Base-by-base conservation (phyloP, 352 stramenopile genomes). In the Chrysophaeum taylorii region DNA sequence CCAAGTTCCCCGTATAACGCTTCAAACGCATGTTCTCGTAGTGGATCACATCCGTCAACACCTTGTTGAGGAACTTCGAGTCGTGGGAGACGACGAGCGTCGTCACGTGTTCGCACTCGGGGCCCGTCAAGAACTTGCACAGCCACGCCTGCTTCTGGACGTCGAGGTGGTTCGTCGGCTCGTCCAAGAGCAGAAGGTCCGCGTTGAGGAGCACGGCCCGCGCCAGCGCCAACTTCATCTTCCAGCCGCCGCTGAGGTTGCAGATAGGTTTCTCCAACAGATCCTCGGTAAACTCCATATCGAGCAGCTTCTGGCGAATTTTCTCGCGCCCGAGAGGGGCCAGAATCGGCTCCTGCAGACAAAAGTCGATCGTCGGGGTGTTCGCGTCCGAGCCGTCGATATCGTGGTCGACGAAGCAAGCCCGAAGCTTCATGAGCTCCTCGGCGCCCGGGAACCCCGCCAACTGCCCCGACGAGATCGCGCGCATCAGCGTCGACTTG, bases 161-260 rank as follows among this genome's bases (percentile, higher is more conserved):
- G 57, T 66, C 57, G 33, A 66, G 57, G 79, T 97, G 90, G 81
- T 96, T 96, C 29, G 89, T 96, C 14, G 88, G 89, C 81, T 96
- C 89, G 71, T 95, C 90, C 18, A 96, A 73, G 35, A 96, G 70
- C 27, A 96, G 84, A 70, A 98, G 92, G 70, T 97, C 92, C 2
- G 92, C 88, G 64, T 96, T 66, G 72, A 93, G 87, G 21, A 79
- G 71, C 48, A 79, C 78, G 54, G 74, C 74, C 25, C 45, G 21
- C 43, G 62, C 43, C 12, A 92, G 76, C 12, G 83, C 82, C 31
- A 92, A 79, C 77, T 92, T 92, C 87, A 93, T 92, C 73, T 83
- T 82, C 85, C 84, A 90, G 25, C 85, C 87, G 60, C 87, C 87
- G 14, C 82, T 89, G 21, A 93, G 78, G 69, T 72, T 78, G 21